Percentiles rank a stretch among this genome's conserved stretches.
Conservation (phyloP, 2,329 filamentous ascomycete genomes). For the Fusarium pseudocircinatum region DNA sequence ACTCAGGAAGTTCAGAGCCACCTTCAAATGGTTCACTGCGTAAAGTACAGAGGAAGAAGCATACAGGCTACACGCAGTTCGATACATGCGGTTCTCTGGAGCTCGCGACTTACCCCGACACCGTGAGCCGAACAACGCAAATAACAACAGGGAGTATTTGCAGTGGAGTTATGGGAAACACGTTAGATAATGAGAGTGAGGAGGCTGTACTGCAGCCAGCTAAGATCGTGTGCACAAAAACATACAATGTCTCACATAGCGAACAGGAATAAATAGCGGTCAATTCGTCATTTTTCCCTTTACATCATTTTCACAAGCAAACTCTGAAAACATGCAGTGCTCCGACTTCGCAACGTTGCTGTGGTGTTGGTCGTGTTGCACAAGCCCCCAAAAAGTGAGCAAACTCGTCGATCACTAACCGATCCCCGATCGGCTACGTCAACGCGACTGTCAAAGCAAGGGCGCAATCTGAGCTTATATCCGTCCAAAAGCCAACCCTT, state of each 20-base stretch:
- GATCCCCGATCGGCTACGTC: slow-evolving; percentile 1
- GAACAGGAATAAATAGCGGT: not conserved
- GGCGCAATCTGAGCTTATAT: not conserved
- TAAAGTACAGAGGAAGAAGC: slow-evolving; percentile 17
- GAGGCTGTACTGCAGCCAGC: slow-evolving; percentile 16
- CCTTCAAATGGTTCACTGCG: not conserved
- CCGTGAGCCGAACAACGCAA: not conserved
- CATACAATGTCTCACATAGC: not conserved
- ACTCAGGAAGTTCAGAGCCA: slow-evolving; percentile 49
- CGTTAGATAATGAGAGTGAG: slow-evolving; percentile 7
- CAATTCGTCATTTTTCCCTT: too few species aligned
- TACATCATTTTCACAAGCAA: not conserved
- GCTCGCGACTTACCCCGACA: not conserved
- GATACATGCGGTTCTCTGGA: not conserved
- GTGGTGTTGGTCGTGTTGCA: not conserved
- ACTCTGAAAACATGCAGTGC: fast-evolving
- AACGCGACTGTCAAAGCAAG: slow-evolving; percentile 12
- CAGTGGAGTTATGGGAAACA: not conserved
- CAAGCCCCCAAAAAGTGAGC: not conserved
- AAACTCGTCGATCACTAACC: not conserved
- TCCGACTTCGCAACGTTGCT: not conserved
- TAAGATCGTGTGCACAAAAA: slow-evolving; percentile 15
- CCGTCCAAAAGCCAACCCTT: not conserved
- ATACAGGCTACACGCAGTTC: slow-evolving; percentile 22
- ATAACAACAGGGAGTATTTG: not conserved